Evolutionary conservation across 2,329 filamentous ascomycete species (phyloP), one percentile per base, ranked within the genome.

Genomic region (Phoma sp.): DNA sequence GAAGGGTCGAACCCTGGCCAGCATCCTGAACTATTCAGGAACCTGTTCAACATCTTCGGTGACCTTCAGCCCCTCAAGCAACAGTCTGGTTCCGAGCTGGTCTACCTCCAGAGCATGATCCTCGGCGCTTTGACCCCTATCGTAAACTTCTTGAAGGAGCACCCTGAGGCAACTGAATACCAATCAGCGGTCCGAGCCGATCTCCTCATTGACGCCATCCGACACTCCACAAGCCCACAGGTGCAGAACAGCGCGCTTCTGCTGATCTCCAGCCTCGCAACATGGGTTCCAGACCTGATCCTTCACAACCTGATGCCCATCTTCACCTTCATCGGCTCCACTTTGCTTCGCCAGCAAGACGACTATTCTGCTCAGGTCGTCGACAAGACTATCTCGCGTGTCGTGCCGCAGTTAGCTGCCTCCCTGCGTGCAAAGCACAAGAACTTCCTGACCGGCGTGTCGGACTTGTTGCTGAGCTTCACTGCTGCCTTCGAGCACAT

Each of bases 291-390:
- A 0, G 93, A 96, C 72, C 80, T 96, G 40, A 91, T 99, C 3
- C 82, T 99, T 52, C 93, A 99, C 76, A 97, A 92, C 65, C 91
- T 99, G 47, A 99, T 99, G 95, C 95, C 95, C 11, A 93, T 99
- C 46, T 99, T 99, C 77, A 98, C 95, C 0, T 97, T 98, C 72
- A 97, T 98, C 88, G 92, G 93, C 34, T 90, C 89, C 36, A 96
- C 91, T 3, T 88, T 97, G 17, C 83, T 99, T 42, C 88, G 91
- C 42, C 93, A 97, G 77, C 92, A 91, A 65, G 96, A 99, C 67
- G 93, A 98, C 65, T 98, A 97, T 77, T 98, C 95, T 18, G 92
- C 93, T 11, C 91, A 96, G 72, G 93, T 99, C 26, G 93, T 97
- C 53, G 92, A 96, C 66, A 92, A 86, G 79, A 98, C 95, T 1